A percentile compares a stretch with the other conserved stretches of the same genome.
These are phyloP conservation scores for Colletotrichum lentis DNA, from an alignment of 2,329 filamentous ascomycete species.

Conservation along the genomic window DNA sequence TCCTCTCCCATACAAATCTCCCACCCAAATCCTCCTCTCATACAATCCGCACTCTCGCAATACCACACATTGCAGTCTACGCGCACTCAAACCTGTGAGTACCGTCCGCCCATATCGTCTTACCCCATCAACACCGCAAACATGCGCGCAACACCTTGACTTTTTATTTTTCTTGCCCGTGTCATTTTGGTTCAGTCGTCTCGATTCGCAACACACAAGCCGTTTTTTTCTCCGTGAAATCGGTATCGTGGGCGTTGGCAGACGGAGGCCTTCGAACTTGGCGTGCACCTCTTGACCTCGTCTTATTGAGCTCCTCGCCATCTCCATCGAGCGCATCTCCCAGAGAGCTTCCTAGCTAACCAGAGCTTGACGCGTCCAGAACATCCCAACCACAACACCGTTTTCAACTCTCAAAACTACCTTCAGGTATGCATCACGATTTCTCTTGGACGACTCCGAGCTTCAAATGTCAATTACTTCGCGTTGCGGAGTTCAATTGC, in stretches of 20 bases:
- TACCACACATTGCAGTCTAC: slow-evolving; percentile 50
- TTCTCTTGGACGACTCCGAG: slow-evolving; percentile 43
- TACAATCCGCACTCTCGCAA: slow-evolving; percentile 59
- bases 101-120: slow-evolving; percentile 52
- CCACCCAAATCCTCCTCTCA: slow-evolving; percentile 61
- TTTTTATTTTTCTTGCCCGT: not conserved
- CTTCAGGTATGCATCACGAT: slow-evolving; percentile 49
- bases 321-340: slow-evolving; percentile 39
- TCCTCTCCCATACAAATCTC: slow-evolving; percentile 69
- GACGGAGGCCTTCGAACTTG: not conserved
- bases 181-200: not conserved
- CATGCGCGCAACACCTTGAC: slow-evolving; percentile 44
- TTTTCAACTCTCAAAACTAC: slow-evolving; percentile 39
- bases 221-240: slow-evolving; percentile 44
- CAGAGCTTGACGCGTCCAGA: slow-evolving; percentile 45
- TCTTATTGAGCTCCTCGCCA: not conserved
- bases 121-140: slow-evolving; percentile 46
- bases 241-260: slow-evolving; percentile 4
- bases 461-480: slow-evolving; percentile 49
- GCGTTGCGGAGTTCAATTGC: slow-evolving; percentile 50
- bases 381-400: slow-evolving; percentile 43
- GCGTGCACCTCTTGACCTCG: slow-evolving; percentile 22
- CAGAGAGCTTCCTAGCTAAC: slow-evolving; percentile 41
- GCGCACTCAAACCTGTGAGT: slow-evolving; percentile 56
- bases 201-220: not conserved